Conservation (phyloP, 768 basidiomycete species). For the Trametes sanguinea region DNA sequence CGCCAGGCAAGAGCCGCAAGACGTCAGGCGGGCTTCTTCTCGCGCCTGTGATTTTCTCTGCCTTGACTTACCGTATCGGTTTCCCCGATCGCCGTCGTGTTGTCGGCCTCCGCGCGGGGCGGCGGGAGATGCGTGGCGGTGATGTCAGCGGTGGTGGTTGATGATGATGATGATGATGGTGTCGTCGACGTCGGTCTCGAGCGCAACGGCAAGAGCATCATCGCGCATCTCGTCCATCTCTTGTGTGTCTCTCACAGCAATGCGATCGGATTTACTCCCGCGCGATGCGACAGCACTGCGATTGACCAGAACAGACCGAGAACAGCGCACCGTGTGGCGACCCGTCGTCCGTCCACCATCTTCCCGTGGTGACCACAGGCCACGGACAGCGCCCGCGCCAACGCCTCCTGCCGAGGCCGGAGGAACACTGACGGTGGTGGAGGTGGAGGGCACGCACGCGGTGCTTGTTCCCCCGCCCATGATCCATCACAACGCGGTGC, state of each 20-base stretch:
- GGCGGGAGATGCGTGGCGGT: not conserved
- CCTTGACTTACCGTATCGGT: not conserved
- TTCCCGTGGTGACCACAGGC: no score
- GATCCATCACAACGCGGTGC: constrained; percentile 28
- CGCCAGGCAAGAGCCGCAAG: not conserved
- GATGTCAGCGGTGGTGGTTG: not conserved
- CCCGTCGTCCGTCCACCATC: no score
- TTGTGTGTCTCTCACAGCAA: not conserved
- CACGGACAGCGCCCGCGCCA: no score
- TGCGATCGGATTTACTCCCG: no score
- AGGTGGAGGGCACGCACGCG: constrained; percentile 6
- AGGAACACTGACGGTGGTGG: not conserved
- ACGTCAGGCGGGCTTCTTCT: no score
- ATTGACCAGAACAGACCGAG: no score
- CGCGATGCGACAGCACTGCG: no score
- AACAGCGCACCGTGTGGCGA: no score
- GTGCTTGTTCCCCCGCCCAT: constrained; percentile 13
- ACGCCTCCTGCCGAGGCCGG: constrained; percentile 5
- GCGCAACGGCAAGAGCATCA: not conserved
- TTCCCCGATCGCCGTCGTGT: not conserved
- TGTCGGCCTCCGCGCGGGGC: no score
- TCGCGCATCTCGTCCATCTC: not conserved
- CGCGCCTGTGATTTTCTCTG: not conserved
- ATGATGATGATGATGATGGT: not conserved
- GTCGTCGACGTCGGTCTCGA: not conserved